Base-by-base conservation (phyloP, 2,329 filamentous ascomycete species). In the Penicillium corylophilum region DNA sequence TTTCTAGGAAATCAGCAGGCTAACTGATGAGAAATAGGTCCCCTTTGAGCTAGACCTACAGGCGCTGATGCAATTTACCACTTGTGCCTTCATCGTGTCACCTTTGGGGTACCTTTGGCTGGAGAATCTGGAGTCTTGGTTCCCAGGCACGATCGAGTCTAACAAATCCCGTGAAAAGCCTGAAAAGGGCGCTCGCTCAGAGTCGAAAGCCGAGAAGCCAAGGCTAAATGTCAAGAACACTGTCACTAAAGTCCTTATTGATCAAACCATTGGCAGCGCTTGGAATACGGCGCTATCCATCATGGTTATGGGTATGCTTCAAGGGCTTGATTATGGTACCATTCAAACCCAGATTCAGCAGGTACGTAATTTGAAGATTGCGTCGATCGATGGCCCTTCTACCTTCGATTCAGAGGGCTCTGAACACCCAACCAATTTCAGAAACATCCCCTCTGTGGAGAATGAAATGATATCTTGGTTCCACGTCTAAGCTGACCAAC, bases 101-200 rank as follows among this genome's bases (percentile, higher is more conserved):
- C 82, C 82, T 6, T 77, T 82, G 45, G 83, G 82, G 56, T 83
- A 80, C 60, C 68, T 80, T 49, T 85, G 82, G 82, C 80, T 84
- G 59, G 75, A 79, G 48, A 75, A 75, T 26, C 74, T 84, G 26
- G 81, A 84, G 65, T 70, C 72, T 20, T 74, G 66, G 9, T 82
- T 82, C 49, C 81, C 82, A 0, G 79, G 78, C 0, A 56, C 26
- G 45, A 22, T 3, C 22, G 26, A 18, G 39, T 20, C 23, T 16
- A 41, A 43, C 5, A n/a, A 20, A 48, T 28, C 41, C 55, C 12
- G 59, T 54, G 23, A 26, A 45, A 46, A 59, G 55, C 35, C 44
- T 45, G 18, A 55, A 59, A 18, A 54, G 55, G 28, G 45, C 45
- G 12, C 38, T 54, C 53, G 31, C 18, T 2, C 39, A 60, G 31